Evolutionary conservation across 2,329 filamentous ascomycete genomes (phyloP).

Genomic region (Epichloe bromicola): DNA sequence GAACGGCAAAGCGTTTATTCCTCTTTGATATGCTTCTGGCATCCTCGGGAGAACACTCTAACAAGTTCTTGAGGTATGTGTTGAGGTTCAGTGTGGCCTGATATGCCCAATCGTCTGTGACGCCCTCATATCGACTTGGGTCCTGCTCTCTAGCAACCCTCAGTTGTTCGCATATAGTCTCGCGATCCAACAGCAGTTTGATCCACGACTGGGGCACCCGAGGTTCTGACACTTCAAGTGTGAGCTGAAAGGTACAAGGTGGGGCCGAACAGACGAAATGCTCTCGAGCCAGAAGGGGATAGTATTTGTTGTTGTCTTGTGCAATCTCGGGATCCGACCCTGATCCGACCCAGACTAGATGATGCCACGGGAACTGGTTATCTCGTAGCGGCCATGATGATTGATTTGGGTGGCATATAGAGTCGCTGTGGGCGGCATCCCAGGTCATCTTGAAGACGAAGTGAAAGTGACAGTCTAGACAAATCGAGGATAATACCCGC

Average conservation of each 20-base stretch:
- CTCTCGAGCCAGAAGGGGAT: constrained; percentile 24
- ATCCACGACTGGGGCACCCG: constrained; percentile 32
- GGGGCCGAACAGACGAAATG: constrained; percentile 29
- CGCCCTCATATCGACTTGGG: constrained; percentile 33
- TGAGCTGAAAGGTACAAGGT: constrained; percentile 28
- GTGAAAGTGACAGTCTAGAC: constrained; percentile 28
- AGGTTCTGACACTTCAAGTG: constrained; percentile 35
- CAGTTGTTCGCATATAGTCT: constrained; percentile 29
- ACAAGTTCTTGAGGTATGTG: constrained; percentile 38
- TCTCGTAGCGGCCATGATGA: constrained; percentile 23
- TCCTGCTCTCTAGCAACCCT: constrained; percentile 28
- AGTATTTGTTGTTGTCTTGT: constrained; percentile 21
- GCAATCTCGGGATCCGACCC: constrained; percentile 13
- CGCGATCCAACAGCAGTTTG: constrained; percentile 29
- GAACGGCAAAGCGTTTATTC: constrained; percentile 42
- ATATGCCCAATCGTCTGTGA: constrained; percentile 26
- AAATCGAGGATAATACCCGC: constrained; percentile 23
- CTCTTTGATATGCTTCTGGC: constrained; percentile 37
- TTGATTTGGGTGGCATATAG: constrained; percentile 19
- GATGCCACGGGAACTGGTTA: constrained; percentile 25
- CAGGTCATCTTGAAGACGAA: constrained; percentile 27
- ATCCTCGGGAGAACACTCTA: constrained; percentile 24
- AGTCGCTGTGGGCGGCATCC: constrained; percentile 15
- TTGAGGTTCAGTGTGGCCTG: constrained; percentile 33
- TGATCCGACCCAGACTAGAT: constrained; percentile 23